Evolutionary conservation across 495 filamentous ascomycete species (phyloP).

Genomic region (Daldinia caldariorum): DNA sequence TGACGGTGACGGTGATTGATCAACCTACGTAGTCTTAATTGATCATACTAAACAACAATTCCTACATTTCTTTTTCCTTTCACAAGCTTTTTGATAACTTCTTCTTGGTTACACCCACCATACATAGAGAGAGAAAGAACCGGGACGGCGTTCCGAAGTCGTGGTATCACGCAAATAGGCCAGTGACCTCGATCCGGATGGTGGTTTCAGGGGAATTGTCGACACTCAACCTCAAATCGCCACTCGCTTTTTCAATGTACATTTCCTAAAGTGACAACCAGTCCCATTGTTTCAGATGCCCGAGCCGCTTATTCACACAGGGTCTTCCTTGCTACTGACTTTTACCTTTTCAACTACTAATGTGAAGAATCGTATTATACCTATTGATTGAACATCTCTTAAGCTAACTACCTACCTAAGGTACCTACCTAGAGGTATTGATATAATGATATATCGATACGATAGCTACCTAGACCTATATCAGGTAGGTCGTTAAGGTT

Average conservation of each 20-base stretch:
- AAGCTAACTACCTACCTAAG: no score
- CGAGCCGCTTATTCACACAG: slow-evolving; percentile 16
- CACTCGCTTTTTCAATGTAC: slow-evolving; percentile 14
- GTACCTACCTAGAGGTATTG: no score
- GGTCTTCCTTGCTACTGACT: no score
- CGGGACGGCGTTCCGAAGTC: slow-evolving; percentile 43
- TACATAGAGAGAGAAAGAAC: no score
- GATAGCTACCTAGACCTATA: not conserved
- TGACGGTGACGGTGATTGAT: slow-evolving; percentile 36
- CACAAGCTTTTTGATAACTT: slow-evolving; percentile 7
- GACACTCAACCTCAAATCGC: slow-evolving; percentile 28
- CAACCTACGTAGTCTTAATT: slow-evolving; percentile 9
- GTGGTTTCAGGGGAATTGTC: slow-evolving; percentile 39
- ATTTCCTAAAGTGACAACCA: slow-evolving; percentile 28
- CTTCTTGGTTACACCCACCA: no score
- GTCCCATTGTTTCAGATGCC: slow-evolving; percentile 43
- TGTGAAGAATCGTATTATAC: no score
- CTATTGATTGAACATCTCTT: no score
- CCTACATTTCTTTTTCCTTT: slow-evolving; percentile 3
- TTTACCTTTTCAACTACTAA: no score
- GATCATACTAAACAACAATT: slow-evolving; percentile 12
- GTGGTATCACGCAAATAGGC: slow-evolving; percentile 39
- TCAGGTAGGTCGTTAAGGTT: not conserved
- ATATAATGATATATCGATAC: not conserved
- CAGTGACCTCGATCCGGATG: slow-evolving; percentile 40